Evolutionary conservation across 108 stramenopile species (phyloP).

Genomic region (Cylindrotheca closterium): DNA sequence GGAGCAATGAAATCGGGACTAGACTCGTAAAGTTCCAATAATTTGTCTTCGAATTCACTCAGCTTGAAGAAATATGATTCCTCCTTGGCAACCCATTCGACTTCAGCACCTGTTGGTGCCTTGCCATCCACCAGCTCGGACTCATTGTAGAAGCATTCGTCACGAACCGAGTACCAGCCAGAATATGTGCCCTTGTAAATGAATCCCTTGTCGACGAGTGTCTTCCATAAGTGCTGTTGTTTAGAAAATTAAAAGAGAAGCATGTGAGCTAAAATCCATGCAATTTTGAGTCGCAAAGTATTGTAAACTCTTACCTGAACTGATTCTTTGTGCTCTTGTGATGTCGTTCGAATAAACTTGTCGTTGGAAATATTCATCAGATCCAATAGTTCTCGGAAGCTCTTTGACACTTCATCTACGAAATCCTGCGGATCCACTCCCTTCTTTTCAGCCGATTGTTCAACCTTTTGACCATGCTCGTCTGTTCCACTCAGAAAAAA

Average conservation of each 20-base stretch:
- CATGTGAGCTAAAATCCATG: no score
- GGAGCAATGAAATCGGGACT: slow-evolving; percentile 92
- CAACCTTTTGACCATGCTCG: slow-evolving; percentile 98
- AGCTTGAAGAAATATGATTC: slow-evolving; percentile 96
- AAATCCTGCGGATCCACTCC: slow-evolving; percentile 82
- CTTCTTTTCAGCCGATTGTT: slow-evolving; percentile 74
- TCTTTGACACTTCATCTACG: slow-evolving; percentile 71
- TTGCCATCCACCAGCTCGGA: slow-evolving; percentile 91
- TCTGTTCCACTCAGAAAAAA: slow-evolving; percentile 96
- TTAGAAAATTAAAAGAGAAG: no score
- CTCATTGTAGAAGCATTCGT: slow-evolving; percentile 97
- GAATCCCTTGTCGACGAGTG: slow-evolving; percentile 71
- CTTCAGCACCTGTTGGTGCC: slow-evolving; percentile 92
- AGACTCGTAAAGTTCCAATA: slow-evolving; percentile 79
- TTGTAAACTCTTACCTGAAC: slow-evolving; percentile 50
- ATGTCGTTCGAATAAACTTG: slow-evolving; percentile 92
- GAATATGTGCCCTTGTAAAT: slow-evolving; percentile 94
- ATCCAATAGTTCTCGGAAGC: slow-evolving; percentile 81
- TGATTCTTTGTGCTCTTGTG: slow-evolving; percentile 74
- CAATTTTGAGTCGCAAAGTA: no score
- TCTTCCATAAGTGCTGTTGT: slow-evolving; percentile 86
- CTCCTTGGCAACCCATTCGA: slow-evolving; percentile 94
- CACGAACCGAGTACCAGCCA: slow-evolving; percentile 98
- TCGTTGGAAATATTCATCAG: slow-evolving; percentile 85
- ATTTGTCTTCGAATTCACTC: slow-evolving; percentile 68